phyloP scores from a whole-genome alignment of 345 rosid species.

The Moringa oleifera region DNA sequence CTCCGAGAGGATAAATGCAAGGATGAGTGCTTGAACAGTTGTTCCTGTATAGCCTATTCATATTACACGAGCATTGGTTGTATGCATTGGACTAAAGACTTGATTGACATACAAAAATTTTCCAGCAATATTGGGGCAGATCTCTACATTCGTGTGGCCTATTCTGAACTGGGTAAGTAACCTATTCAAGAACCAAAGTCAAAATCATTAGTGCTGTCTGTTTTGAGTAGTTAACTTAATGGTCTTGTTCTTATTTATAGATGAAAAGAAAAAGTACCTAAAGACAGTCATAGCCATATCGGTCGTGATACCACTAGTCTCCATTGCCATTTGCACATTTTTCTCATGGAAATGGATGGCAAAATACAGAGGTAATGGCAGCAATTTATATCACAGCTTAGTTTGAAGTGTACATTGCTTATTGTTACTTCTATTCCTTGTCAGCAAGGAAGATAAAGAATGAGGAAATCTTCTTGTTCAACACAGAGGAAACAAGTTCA shows the following conservation, averaged over 20 bases:
- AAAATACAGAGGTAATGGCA: constrained; percentile 15
- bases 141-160: constrained; percentile 35
- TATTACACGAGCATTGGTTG: constrained; percentile 36
- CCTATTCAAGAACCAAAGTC: neutral
- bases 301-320: no score
- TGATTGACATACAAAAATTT: constrained; percentile 34
- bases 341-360: constrained; percentile 12
- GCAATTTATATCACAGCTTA: neutral
- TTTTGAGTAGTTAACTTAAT: neutral
- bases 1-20: constrained; percentile 27
- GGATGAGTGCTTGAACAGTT: constrained; percentile 32
- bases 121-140: constrained; percentile 26
- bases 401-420: neutral
- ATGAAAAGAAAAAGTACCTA: neutral
- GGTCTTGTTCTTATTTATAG: constrained; percentile 6
- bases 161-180: constrained; percentile 38
- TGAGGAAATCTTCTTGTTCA: neutral
- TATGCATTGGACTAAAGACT: constrained; percentile 36
- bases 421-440: neutral
- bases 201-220: neutral
- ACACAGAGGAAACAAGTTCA: neutral
- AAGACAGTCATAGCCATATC: neutral
- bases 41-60: constrained; percentile 52
- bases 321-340: constrained; percentile 9
- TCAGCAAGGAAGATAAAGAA: neutral